phyloP scores from a whole-genome alignment of 2,329 filamentous ascomycete species.

The Penicillium digitatum region DNA sequence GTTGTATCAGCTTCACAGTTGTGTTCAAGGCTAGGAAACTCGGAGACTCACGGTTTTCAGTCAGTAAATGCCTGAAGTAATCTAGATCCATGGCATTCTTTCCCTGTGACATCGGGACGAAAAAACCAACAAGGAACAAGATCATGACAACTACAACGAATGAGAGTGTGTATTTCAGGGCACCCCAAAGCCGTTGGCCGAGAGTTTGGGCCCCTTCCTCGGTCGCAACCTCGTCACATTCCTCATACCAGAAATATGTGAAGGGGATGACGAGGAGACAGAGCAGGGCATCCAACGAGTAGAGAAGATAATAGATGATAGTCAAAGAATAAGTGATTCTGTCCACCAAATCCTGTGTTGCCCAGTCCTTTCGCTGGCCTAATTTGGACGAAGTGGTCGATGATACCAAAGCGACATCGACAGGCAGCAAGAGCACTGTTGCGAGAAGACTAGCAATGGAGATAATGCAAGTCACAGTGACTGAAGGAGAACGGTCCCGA shows the following conservation, averaged over 20 bases:
- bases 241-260: slow-evolving; percentile 97
- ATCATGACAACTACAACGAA: slow-evolving; percentile 72
- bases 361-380: slow-evolving; percentile 91
- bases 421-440: slow-evolving; percentile 85
- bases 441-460: slow-evolving; percentile 84
- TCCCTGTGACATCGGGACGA: slow-evolving; percentile 74
- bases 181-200: slow-evolving; percentile 70
- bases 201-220: slow-evolving; percentile 73
- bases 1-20: neutral
- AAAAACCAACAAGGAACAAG: slow-evolving; percentile 89
- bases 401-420: slow-evolving; percentile 92
- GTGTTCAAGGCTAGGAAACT: neutral
- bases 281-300: slow-evolving; percentile 83
- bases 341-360: slow-evolving; percentile 73
- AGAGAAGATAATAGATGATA: slow-evolving; percentile 87
- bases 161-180: slow-evolving; percentile 82
- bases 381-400: slow-evolving; percentile 72
- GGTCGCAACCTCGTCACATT: slow-evolving; percentile 86
- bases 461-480: slow-evolving; percentile 80
- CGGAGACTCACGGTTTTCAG: slow-evolving; percentile 65
- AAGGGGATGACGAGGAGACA: slow-evolving; percentile 90
- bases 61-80: slow-evolving; percentile 81
- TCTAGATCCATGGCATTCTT: slow-evolving; percentile 70
- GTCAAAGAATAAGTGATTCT: slow-evolving; percentile 76
- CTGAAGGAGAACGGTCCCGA: slow-evolving; percentile 74